Base-by-base conservation (phyloP, 163 green algal genomes). In the Prototheca stagnorum region DNA sequence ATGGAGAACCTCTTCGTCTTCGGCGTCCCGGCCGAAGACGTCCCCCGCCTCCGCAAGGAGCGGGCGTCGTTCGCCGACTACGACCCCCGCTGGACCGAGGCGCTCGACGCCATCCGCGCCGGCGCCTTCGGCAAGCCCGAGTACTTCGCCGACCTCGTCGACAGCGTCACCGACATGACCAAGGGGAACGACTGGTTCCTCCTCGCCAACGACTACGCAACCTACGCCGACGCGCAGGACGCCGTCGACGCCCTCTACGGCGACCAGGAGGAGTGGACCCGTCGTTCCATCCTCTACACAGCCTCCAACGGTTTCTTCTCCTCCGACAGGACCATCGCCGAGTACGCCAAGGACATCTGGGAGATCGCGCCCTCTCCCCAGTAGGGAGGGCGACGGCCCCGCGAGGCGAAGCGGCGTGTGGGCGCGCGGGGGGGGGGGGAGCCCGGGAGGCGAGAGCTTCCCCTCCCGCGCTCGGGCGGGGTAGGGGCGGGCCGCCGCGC, bases 1-100 rank as follows among this genome's bases (percentile, higher is more conserved):
- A 15, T 65, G 51, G 70, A 95, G 70, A 97, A 98, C 80, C 94
- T 96, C 74, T 98, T 98, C 71, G 93, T 98, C 72, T 98, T 98
- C 59, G 90, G 90, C 21, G 80, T 65, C 26, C 51, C 53, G 20
- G 77, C 69, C 12, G 49, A 89, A 12, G 63, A 88, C 25, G 81
- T 98, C 2, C n/a, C 56, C 3, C 58, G 2, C 41, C 64, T 95
- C 61, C 74, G 85, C n/a, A 43, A 57, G 19, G 65, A 89, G 56
- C 75, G 84, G 23, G 43, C 47, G n/a, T 58, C 47, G 27, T 78
- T 84, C 49, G 39, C 67, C 54, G 51, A 58, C 8, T 26, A 42
- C 41, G 36, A 45, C 23, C 31, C 31, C 11, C 31, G 76, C 37
- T 98, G 95, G 64, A 54, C 63, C 9, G 58, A 81, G 42, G 83